A percentile compares a stretch with the other conserved stretches of the same genome.
Conservation (phyloP, 2,329 filamentous ascomycete genomes). For the Hymenoscyphus linearis region DNA sequence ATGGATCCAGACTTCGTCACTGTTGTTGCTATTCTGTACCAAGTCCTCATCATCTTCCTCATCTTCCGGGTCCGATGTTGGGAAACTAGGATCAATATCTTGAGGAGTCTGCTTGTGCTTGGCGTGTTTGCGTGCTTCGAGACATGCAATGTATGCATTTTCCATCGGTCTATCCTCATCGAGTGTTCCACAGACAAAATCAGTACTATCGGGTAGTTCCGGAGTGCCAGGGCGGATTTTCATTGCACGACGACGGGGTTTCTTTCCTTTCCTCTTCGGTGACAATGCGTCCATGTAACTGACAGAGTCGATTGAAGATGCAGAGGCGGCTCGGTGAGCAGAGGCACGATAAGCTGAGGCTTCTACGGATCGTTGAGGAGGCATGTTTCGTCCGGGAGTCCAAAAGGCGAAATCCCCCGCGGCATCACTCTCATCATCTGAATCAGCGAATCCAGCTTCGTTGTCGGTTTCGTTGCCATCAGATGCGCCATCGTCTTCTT, state of each 20-base stretch:
- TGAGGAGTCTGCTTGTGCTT: conserved; percentile 85
- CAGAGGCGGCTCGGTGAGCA: conserved; percentile 43
- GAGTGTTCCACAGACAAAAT: conserved; percentile 97
- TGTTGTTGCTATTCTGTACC: conserved; percentile 51
- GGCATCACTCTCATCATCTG: conserved; percentile 60
- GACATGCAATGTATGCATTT: conserved; percentile 81
- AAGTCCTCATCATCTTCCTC: conserved; percentile 70
- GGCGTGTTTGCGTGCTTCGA: conserved; percentile 73
- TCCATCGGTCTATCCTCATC: conserved; percentile 95
- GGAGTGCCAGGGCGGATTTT: conserved; percentile 65
- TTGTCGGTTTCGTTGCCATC: conserved; percentile 64
- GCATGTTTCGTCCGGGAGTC: conserved; percentile 40
- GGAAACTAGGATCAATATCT: conserved; percentile 96
- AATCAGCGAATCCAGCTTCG: conserved; percentile 64
- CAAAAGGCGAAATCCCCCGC: conserved; percentile 63
- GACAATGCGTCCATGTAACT: conserved; percentile 24
- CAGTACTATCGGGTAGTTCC: conserved; percentile 91
- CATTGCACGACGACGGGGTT: conserved; percentile 34
- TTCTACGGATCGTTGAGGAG: conserved; percentile 23
- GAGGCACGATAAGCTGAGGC: conserved; percentile 25
- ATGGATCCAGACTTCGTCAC: conserved; percentile 66
- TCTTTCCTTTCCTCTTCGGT: conserved; percentile 11
- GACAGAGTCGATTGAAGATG: conserved; percentile 54
- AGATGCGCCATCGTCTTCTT: conserved; percentile 57
- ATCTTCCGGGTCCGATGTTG: conserved; percentile 86